Conservation (phyloP, 2,329 filamentous ascomycete genomes). For the Drechslera avenae region DNA sequence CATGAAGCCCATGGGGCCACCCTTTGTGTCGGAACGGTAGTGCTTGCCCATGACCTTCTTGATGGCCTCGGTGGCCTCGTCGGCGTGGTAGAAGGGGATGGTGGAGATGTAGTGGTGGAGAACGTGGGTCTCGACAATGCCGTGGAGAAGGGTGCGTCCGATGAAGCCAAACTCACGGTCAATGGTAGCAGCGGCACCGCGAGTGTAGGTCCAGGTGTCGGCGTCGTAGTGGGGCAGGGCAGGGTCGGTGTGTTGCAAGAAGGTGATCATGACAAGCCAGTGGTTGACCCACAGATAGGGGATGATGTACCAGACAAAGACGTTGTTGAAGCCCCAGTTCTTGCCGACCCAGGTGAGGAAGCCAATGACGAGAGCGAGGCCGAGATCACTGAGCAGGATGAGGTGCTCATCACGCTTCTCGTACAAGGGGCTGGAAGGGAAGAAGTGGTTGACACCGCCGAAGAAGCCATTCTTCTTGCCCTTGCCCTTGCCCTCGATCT, state of each 20-base stretch:
- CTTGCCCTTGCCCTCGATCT: conserved; percentile 89
- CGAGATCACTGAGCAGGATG: conserved; percentile 85
- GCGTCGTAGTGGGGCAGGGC: conserved; percentile 89
- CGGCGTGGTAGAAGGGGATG: conserved; percentile 96
- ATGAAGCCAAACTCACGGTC: conserved; percentile 98
- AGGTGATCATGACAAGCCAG: conserved; percentile 98
- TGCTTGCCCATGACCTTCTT: conserved; percentile 93
- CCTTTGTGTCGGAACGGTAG: conserved; percentile 83
- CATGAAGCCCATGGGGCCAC: conserved; percentile 79
- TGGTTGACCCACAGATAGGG: conserved; percentile 99
- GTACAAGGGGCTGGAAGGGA: conserved; percentile 84
- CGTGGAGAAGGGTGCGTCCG: conserved; percentile 87
- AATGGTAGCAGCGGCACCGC: conserved; percentile 92
- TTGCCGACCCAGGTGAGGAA: conserved; percentile 72
- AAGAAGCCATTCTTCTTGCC: conserved; percentile 86
- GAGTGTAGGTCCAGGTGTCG: conserved; percentile 88
- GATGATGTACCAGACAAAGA: conserved; percentile 91
- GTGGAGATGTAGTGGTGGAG: conserved; percentile 96
- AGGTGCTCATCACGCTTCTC: conserved; percentile 89
- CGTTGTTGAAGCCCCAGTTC: conserved; percentile 81
- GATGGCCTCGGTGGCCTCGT: conserved; percentile 93
- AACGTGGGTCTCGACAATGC: conserved; percentile 97
- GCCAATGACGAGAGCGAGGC: conserved; percentile 64
- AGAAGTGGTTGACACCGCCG: conserved; percentile 92
- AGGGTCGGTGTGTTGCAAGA: conserved; percentile 95